These are phyloP conservation scores for Fusarium pseudoanthophilum DNA, from an alignment of 2,329 filamentous ascomycete genomes.

Conservation along the genomic window DNA sequence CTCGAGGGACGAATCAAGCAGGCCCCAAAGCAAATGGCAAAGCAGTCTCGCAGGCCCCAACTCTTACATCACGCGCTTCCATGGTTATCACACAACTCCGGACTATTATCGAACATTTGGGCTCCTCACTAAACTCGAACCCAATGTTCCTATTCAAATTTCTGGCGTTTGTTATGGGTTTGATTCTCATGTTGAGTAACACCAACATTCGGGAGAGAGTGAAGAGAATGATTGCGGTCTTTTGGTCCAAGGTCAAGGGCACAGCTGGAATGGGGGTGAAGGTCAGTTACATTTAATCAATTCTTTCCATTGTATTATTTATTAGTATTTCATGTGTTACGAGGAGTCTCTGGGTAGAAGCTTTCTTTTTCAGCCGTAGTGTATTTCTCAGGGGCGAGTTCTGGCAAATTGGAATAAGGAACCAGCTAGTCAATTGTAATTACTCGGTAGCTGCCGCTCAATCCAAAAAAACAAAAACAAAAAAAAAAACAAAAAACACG, in stretches of 20 bases:
- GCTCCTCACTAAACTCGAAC: constrained; percentile 63
- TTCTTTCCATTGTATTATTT: constrained; percentile 40
- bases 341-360: constrained; percentile 43
- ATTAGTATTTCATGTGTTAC: constrained; percentile 43
- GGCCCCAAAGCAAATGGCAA: constrained; percentile 43
- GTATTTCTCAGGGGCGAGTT: constrained; percentile 32
- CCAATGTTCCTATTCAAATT: constrained; percentile 69
- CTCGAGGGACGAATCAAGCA: constrained; percentile 32
- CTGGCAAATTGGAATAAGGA: constrained; percentile 16
- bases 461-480: not conserved
- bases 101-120: constrained; percentile 62
- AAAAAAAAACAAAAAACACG: not conserved
- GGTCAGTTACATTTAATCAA: constrained; percentile 86
- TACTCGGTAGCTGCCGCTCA: constrained; percentile 23
- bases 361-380: constrained; percentile 27
- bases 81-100: constrained; percentile 65
- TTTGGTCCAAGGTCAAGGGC: constrained; percentile 83
- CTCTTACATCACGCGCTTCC: constrained; percentile 60
- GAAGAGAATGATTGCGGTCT: constrained; percentile 71
- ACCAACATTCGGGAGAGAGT: constrained; percentile 80
- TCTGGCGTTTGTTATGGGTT: constrained; percentile 81
- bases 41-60: constrained; percentile 46
- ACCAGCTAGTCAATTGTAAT: constrained; percentile 25
- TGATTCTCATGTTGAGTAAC: constrained; percentile 80
- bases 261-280: constrained; percentile 98